These are phyloP conservation scores for Lentinula detonsa DNA, from an alignment of 768 basidiomycete genomes.

Conservation along the genomic window DNA sequence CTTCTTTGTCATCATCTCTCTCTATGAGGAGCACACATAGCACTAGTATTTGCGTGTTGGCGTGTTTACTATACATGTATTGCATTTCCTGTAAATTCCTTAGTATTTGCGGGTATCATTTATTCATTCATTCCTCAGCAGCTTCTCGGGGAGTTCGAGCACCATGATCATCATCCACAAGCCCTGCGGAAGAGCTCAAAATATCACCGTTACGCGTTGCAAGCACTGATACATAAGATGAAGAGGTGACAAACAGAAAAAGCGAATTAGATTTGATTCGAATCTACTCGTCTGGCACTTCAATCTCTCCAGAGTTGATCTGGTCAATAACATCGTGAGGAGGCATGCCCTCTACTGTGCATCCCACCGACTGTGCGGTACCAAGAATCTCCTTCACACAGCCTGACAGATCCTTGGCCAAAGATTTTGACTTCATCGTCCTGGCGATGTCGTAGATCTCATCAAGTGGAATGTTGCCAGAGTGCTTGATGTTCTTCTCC, in stretches of 20 bases:
- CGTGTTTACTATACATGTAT: too few species aligned
- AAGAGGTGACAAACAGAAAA: neutral
- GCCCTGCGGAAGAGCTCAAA: too few species aligned
- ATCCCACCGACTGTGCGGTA: conserved; percentile 94
- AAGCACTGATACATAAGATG: neutral
- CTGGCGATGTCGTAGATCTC: conserved; percentile 95
- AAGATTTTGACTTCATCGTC: conserved; percentile 90
- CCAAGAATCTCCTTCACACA: conserved; percentile 97
- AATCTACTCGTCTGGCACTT: conserved; percentile 79
- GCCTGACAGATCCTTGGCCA: conserved; percentile 86
- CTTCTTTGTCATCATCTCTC: too few species aligned
- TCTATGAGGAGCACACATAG: too few species aligned
- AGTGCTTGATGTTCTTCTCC: conserved; percentile 99
- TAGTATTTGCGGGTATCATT: too few species aligned
- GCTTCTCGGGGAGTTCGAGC: too few species aligned
- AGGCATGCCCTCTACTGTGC: conserved; percentile 90
- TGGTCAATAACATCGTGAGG: conserved; percentile 91
- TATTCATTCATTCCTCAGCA: too few species aligned
- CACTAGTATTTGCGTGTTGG: too few species aligned
- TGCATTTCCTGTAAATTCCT: too few species aligned
- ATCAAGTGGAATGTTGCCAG: conserved; percentile 88
- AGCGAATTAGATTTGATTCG: conserved; percentile 4
- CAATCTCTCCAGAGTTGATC: conserved; percentile 79
- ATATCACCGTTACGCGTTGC: neutral
- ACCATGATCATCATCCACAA: too few species aligned